Conservation (phyloP, 441 rosid species). For the Viola pubescens region DNA sequence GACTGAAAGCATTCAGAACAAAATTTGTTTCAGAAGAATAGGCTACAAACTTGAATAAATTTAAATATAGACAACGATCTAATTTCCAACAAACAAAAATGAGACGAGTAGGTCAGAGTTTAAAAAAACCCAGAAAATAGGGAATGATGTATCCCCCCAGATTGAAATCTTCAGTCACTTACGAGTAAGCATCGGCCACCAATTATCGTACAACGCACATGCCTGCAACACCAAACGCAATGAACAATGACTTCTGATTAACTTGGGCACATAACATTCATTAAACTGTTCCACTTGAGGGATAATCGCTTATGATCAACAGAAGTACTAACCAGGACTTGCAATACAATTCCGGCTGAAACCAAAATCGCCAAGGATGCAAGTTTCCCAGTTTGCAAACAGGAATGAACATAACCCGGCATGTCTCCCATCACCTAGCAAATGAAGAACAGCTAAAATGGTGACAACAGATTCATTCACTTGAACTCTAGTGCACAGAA, state of each 20-base stretch:
- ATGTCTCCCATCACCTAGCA: conserved; percentile 53
- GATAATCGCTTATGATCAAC: background rate
- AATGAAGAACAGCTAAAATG: too few species aligned
- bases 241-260: conserved; percentile 5
- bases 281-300: background rate
- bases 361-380: conserved; percentile 79
- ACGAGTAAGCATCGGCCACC: conserved; percentile 99
- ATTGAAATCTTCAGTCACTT: conserved; percentile 18
- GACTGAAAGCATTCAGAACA: too few species aligned
- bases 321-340: conserved; percentile 57
- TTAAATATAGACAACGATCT: too few species aligned
- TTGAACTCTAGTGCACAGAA: too few species aligned
- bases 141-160: background rate
- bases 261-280: background rate
- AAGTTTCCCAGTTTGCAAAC: conserved; percentile 79
- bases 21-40: too few species aligned
- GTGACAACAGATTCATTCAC: too few species aligned
- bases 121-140: too few species aligned
- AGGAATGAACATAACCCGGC: conserved; percentile 64
- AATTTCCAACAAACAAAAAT: too few species aligned
- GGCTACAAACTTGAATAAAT: too few species aligned
- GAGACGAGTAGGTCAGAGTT: too few species aligned
- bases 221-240: conserved; percentile 43
- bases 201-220: conserved; percentile 82
- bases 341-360: conserved; percentile 78